A percentile compares a stretch with the other conserved stretches of the same genome.
These are phyloP conservation scores for Gonapodya prolifera DNA, from an alignment of 192 early-diverging fungal species.

Conservation along the genomic window DNA sequence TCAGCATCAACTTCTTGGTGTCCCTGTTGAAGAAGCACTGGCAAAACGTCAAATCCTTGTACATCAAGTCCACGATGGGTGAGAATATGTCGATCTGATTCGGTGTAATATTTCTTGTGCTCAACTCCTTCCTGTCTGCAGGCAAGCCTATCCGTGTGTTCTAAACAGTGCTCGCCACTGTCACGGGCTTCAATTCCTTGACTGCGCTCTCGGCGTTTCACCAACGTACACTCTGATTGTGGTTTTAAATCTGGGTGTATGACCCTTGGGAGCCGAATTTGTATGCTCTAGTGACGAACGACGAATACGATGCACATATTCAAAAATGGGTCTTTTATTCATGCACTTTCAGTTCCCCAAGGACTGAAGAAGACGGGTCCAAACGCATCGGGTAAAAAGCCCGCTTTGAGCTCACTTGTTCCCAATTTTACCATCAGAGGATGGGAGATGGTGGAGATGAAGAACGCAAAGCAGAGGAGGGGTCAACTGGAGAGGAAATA, in stretches of 20 bases:
- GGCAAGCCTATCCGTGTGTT: not conserved
- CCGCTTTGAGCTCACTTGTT: too few species aligned
- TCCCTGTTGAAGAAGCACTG: conserved; percentile 98
- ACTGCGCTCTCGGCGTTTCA: not conserved
- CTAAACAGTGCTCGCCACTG: not conserved
- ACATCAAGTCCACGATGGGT: conserved; percentile 95
- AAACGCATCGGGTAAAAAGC: too few species aligned
- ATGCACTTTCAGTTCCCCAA: too few species aligned
- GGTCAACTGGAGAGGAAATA: too few species aligned
- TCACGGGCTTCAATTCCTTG: not conserved
- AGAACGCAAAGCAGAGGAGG: too few species aligned
- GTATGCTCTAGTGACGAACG: not conserved
- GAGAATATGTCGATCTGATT: not conserved
- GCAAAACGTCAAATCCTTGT: conserved; percentile 98
- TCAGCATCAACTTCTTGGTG: conserved; percentile 96
- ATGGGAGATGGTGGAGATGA: too few species aligned
- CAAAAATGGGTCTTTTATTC: too few species aligned
- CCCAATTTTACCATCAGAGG: too few species aligned
- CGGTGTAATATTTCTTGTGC: not conserved
- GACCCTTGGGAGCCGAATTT: not conserved
- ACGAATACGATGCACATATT: not conserved
- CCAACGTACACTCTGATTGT: not conserved
- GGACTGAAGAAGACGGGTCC: too few species aligned
- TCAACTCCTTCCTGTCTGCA: not conserved
- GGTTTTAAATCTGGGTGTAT: not conserved